Base-by-base conservation (phyloP, 495 filamentous ascomycete genomes). In the Rhizodiscina lignyota region DNA sequence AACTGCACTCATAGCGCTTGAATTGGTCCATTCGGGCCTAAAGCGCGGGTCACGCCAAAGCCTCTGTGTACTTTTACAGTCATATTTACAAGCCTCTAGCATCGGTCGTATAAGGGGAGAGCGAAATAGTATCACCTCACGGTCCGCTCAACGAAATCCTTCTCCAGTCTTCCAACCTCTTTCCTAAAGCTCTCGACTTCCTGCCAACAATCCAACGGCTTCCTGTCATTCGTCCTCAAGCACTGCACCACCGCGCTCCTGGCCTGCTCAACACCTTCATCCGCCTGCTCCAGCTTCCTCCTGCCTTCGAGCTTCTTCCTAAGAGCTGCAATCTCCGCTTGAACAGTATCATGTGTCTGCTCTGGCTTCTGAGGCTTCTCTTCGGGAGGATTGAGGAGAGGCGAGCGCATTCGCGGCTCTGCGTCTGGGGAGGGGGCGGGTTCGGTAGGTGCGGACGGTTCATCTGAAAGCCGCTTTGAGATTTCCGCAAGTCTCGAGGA, bases 181-280 rank as follows among this genome's bases (percentile, higher is more conserved):
- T 66, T 66, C 67, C 80, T 89, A 48, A 97, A 97, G 20, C 60
- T 65, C 57, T 83, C 79, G 15, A 96, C 86, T 67, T 97, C 91
- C 56, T 72, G 68, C 78, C 83, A 96, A 67, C 89, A 97, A 65
- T 96, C 77, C 53, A 97, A 58, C 52, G 89, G 91, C 58, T 84
- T 67, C 34, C 85, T 63, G 50, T 96, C 87, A 60, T 94, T 79
- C 50, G 74, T 64, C 44, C 77, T 61, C 63, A 97, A 62, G 56
- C 89, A 97, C 31, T 69, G 66, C 41, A 89, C 71, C 32, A 97
- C 77, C 41, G 77, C 69, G 39, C 67, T 60, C 51, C 77, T 79
- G 23, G 91, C 85, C 54, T 64, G 65, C 53, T 79, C 68, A 19
- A 94, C 68, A 32, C 59, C 64, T 39, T 73, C 68, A 55, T 76